Evolutionary conservation across 2,329 filamentous ascomycete species (phyloP).

Genomic region (Aureobasidium melanogenum): DNA sequence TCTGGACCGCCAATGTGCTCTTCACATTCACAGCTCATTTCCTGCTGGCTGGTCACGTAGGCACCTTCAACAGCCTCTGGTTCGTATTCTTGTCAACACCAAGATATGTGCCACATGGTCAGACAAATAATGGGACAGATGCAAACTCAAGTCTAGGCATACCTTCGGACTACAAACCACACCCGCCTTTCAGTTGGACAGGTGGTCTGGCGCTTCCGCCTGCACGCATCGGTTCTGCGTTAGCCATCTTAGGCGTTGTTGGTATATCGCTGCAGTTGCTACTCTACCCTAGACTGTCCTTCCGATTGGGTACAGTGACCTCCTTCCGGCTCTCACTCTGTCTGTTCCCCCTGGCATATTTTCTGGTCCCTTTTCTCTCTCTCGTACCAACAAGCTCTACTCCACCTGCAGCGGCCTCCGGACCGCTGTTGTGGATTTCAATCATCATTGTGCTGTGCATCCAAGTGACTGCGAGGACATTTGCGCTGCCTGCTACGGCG

Average conservation of each 20-base stretch:
- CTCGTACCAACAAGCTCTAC: constrained; percentile 30
- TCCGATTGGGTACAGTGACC: constrained; percentile 32
- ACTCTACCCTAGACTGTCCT: constrained; percentile 35
- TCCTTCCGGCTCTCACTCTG: constrained; percentile 34
- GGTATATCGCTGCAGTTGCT: constrained; percentile 39
- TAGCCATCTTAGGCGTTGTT: constrained; percentile 40
- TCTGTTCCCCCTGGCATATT: constrained; percentile 38
- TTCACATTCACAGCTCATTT: constrained; percentile 36
- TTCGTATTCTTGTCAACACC: constrained; percentile 42
- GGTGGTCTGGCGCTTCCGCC: constrained; percentile 41
- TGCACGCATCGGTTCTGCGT: constrained; percentile 37
- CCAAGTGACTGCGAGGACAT: constrained; percentile 39
- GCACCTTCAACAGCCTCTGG: constrained; percentile 42
- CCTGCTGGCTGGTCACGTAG: constrained; percentile 38
- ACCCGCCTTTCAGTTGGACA: constrained; percentile 37
- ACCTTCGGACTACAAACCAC: constrained; percentile 29
- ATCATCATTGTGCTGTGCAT: constrained; percentile 34
- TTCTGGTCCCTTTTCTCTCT: constrained; percentile 35
- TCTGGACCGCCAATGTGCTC: constrained; percentile 39
- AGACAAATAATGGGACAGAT: constrained; percentile 16
- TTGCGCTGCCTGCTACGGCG: constrained; percentile 47
- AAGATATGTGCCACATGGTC: constrained; percentile 23
- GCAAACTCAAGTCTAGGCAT: constrained; percentile 29
- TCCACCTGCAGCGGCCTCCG: constrained; percentile 33
- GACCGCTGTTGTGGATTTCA: constrained; percentile 33